phyloP scores from a whole-genome alignment of 2,329 filamentous ascomycete species.

The Dryadomyces quercivorus region DNA sequence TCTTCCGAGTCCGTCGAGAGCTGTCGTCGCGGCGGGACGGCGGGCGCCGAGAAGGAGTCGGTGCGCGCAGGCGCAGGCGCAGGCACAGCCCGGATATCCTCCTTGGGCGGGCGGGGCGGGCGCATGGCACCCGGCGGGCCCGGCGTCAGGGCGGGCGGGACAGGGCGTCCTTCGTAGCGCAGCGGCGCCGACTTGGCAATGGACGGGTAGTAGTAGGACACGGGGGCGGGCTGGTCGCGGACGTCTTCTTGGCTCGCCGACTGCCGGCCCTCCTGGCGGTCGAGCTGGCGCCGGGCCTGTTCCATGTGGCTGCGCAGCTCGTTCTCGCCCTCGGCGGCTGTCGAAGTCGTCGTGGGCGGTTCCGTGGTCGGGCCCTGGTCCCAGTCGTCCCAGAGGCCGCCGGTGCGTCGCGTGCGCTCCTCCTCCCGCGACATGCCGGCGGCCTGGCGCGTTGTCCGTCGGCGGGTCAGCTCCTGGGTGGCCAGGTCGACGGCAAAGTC shows the following conservation, averaged over 20 bases:
- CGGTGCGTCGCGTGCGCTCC: constrained; percentile 39
- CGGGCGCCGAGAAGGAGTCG: background rate
- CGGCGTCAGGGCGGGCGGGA: constrained; percentile 17
- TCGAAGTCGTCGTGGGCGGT: background rate
- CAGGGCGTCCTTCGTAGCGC: constrained; percentile 26
- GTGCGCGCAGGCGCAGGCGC: background rate
- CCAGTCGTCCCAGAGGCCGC: constrained; percentile 32
- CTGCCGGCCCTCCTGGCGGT: constrained; percentile 19
- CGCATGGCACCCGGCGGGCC: background rate
- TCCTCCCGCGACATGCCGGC: constrained; percentile 39
- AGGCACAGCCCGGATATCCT: constrained; percentile 8
- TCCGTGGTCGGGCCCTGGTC: constrained; percentile 9
- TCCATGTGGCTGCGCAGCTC: constrained; percentile 39
- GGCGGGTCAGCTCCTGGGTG: constrained; percentile 55
- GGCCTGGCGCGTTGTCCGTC: constrained; percentile 43
- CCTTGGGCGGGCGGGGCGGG: constrained; percentile 26
- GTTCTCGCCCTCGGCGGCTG: background rate
- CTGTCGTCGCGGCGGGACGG: constrained; percentile 2
- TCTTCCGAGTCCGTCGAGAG: background rate
- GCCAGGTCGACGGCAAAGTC: constrained; percentile 69
- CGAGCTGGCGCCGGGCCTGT: constrained; percentile 33
- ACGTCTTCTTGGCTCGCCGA: constrained; percentile 6
- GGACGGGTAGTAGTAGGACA: constrained; percentile 42
- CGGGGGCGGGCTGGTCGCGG: constrained; percentile 11
- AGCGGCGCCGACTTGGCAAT: constrained; percentile 39